Evolutionary conservation across 2,329 filamentous ascomycete genomes (phyloP).

Genomic region (Metarhizium robertsii): DNA sequence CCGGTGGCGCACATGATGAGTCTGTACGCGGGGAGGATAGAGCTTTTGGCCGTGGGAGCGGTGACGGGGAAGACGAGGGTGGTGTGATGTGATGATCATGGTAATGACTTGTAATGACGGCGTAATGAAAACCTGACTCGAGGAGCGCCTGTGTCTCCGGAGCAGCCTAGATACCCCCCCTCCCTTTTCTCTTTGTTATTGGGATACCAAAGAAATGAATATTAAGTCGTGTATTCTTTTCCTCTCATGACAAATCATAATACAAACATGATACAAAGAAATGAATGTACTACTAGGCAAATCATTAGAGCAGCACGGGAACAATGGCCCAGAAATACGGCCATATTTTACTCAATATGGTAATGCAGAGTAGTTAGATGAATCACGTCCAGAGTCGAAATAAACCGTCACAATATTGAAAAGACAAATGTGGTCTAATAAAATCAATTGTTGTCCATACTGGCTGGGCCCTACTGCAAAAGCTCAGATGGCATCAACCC

Average conservation of each 20-base stretch:
- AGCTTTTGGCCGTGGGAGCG: constrained; percentile 58
- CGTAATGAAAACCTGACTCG: no score
- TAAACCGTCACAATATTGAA: no score
- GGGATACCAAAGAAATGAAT: neutral
- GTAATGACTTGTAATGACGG: no score
- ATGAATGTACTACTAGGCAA: neutral
- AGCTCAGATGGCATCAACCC: neutral
- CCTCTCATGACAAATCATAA: no score
- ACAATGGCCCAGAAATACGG: no score
- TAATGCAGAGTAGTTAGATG: neutral
- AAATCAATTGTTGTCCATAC: constrained; percentile 3
- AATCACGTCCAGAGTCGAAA: no score
- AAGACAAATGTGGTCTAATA: neutral
- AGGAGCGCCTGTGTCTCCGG: no score
- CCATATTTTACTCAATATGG: no score
- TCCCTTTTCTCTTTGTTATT: no score
- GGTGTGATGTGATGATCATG: neutral
- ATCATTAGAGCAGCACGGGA: neutral
- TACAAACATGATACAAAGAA: neutral
- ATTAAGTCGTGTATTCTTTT: neutral
- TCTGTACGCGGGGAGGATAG: constrained; percentile 63
- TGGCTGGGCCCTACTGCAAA: neutral
- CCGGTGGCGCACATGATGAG: constrained; percentile 73
- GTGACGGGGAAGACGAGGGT: constrained; percentile 14
- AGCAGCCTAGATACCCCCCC: no score